Evolutionary conservation across 177 flowering plant species (phyloP), one percentile per base, ranked within the genome.

Genomic region (Vitis hybrid): DNA sequence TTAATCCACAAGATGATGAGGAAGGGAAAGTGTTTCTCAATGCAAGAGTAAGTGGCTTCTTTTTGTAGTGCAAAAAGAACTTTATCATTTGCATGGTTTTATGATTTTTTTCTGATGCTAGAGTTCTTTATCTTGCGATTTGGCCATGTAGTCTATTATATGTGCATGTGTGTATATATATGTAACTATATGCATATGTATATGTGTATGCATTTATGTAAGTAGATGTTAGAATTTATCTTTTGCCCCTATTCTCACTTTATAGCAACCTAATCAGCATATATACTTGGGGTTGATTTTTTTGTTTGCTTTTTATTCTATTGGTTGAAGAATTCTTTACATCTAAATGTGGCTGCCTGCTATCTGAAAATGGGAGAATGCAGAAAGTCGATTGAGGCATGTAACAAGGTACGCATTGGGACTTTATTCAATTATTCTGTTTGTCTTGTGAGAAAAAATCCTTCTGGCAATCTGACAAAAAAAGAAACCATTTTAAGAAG

Each of bases 341-440:
- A 96, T 75, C 84, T 96, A 67, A 96, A 96, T 79, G 91, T 96
- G 68, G 99, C 99, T 72, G 98, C 98, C 2, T 96, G 97, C 87
- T 84, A 81, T 65, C 86, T 94, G 82, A 96, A 94, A 78, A 57
- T 96, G 91, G 97, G 97, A 65, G 98, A 94, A 66, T 84, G 88
- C 83, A 87, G 75, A 77, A 96, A 94, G 82, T 94, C 97, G 64
- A 82, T 96, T 64, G 99, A 96, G 81, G 71, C 91, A 64, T 94
- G 98, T 77, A 85, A 96, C 67, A 96, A 96, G 97, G 99, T 91
- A 79, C 53, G 58, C 57, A 63, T 59, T 53, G 18, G 4, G 19
- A 61, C 64, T 31, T 20, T 14, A 15, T 18, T 62, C 49, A 5
- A 54, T 2, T 60, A 19, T 47, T 17, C 18, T 64, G 6, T 54